phyloP scores from a whole-genome alignment of 2,329 filamentous ascomycete genomes.

The Pseudocercospora vitis region DNA sequence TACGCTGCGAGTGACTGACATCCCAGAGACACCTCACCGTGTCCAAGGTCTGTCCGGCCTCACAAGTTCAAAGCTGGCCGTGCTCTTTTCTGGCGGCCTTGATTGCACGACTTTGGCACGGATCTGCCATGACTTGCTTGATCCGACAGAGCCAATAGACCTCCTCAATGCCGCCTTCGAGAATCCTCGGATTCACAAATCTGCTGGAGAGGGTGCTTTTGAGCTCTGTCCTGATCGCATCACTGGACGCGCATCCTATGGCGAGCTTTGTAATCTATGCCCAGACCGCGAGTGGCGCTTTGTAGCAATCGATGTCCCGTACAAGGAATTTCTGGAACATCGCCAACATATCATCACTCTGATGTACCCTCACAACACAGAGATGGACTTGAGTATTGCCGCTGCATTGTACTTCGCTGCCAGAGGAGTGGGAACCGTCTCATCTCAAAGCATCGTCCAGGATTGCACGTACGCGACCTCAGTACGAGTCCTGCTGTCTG shows the following conservation, averaged over 20 bases:
- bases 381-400: conserved; percentile 97
- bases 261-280: conserved; percentile 71
- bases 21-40: conserved; percentile 52
- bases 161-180: conserved; percentile 96
- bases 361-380: conserved; percentile 91
- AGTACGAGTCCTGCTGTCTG: conserved; percentile 83
- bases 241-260: conserved; percentile 76
- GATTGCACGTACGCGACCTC: conserved; percentile 59
- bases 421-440: conserved; percentile 57
- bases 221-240: conserved; percentile 87
- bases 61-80: conserved; percentile 59
- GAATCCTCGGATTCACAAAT: conserved; percentile 68
- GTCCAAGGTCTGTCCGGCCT: conserved; percentile 2
- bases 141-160: conserved; percentile 69
- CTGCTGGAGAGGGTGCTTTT: conserved; percentile 53
- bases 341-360: conserved; percentile 69
- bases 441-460: neutral
- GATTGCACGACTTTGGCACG: conserved; percentile 89
- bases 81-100: conserved; percentile 91
- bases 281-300: conserved; percentile 77
- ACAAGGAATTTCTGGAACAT: conserved; percentile 68
- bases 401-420: conserved; percentile 94
- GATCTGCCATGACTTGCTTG: conserved; percentile 73
- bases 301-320: conserved; percentile 80
- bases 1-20: conserved; percentile 52